Conservation (phyloP, 2,329 filamentous ascomycete genomes). For the Cladophialophora chaetospira region DNA sequence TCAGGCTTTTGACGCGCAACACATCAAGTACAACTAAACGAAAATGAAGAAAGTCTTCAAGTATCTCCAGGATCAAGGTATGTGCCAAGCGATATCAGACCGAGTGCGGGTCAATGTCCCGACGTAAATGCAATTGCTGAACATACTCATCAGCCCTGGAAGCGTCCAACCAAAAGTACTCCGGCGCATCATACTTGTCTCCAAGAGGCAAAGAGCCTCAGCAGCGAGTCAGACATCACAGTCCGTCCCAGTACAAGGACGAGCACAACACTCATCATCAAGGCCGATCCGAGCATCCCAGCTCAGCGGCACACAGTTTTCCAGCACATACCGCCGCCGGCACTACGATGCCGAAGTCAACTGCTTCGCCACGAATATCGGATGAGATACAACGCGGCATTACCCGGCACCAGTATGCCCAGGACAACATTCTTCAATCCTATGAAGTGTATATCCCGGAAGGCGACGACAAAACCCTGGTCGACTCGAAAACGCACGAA, state of each 20-base stretch:
- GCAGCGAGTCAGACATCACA: constrained; percentile 13
- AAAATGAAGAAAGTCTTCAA: constrained; percentile 30
- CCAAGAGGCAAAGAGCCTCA: constrained; percentile 27
- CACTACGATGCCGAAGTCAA: neutral
- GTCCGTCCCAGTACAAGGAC: constrained; percentile 5
- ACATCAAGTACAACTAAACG: neutral
- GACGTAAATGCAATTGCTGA: neutral
- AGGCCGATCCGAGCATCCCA: constrained; percentile 6
- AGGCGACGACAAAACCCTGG: constrained; percentile 3
- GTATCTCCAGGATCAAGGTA: constrained; percentile 32
- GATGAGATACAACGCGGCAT: constrained; percentile 18
- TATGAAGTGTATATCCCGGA: constrained; percentile 31
- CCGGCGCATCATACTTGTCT: constrained; percentile 24
- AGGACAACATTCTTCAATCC: constrained; percentile 32
- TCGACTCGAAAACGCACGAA: constrained; percentile 7
- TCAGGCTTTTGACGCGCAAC: too few species aligned
- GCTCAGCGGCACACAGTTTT: constrained; percentile 8
- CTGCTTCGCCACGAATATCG: constrained; percentile 3
- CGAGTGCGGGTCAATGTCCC: neutral
- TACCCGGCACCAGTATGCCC: constrained; percentile 31
- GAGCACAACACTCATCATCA: constrained; percentile 13
- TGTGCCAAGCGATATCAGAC: neutral
- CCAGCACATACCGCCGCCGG: constrained; percentile 4
- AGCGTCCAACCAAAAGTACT: constrained; percentile 26
- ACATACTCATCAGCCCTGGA: constrained; percentile 15